Evolutionary conservation across 495 filamentous ascomycete genomes (phyloP).

Genomic region (Aspergillus kassunensis): DNA sequence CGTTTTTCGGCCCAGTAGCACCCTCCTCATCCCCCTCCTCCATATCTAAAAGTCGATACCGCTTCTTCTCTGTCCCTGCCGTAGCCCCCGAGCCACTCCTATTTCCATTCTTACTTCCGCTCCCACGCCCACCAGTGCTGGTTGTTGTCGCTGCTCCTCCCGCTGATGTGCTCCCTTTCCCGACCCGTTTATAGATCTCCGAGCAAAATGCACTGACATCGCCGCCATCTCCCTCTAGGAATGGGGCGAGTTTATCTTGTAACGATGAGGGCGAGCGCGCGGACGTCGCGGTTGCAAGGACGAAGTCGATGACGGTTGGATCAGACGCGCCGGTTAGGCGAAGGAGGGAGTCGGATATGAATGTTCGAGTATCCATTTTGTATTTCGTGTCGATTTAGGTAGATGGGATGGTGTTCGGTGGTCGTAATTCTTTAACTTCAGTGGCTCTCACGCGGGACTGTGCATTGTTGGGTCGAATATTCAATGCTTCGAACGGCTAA

Average conservation of each 20-base stretch:
- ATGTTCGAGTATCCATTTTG: slow-evolving; percentile 35
- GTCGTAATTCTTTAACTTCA: neutral
- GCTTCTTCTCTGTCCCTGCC: slow-evolving; percentile 46
- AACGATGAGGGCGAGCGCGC: slow-evolving; percentile 50
- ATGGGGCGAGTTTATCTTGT: slow-evolving; percentile 50
- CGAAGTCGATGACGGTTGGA: slow-evolving; percentile 57
- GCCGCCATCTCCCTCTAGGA: slow-evolving; percentile 49
- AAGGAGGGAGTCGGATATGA: slow-evolving; percentile 46
- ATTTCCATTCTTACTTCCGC: slow-evolving; percentile 16
- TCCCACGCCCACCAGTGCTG: slow-evolving; percentile 4
- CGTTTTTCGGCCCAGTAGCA: slow-evolving; percentile 43
- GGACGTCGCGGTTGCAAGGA: slow-evolving; percentile 55
- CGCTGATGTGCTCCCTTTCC: slow-evolving; percentile 13
- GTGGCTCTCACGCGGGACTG: neutral
- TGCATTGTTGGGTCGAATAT: neutral
- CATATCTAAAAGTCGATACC: slow-evolving; percentile 81
- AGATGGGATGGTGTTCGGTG: neutral
- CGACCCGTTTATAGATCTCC: slow-evolving; percentile 49
- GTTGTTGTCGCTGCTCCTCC: slow-evolving; percentile 2
- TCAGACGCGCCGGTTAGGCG: slow-evolving; percentile 58
- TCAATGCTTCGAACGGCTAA: neutral
- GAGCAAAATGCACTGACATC: slow-evolving; percentile 50
- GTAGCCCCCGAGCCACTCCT: neutral
- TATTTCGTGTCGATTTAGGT: neutral
- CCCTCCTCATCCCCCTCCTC: slow-evolving; percentile 53